A percentile compares a stretch with the other conserved stretches of the same genome.
Evolutionary conservation across 164 flowering plant species (phyloP).

Genomic region (Nelumbo lutea): DNA sequence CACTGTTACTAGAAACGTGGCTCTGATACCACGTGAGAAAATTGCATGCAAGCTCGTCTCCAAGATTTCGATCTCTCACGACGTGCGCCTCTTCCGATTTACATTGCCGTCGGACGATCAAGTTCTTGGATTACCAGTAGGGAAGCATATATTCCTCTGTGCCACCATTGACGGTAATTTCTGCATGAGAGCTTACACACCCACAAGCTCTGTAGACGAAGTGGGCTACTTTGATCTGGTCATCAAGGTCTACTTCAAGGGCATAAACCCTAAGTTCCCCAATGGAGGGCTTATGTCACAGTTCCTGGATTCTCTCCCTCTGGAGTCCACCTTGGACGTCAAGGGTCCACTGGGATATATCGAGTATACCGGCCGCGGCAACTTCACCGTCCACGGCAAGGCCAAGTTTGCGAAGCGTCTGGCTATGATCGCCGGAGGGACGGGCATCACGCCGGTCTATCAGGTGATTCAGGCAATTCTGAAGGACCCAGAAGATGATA

Average conservation of each 20-base stretch:
- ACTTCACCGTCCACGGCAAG: conserved; percentile 62
- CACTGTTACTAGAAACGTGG: conserved; percentile 21
- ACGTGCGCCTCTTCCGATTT: conserved; percentile 66
- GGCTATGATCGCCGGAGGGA: conserved; percentile 93
- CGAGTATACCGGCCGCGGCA: conserved; percentile 71
- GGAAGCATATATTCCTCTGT: conserved; percentile 84
- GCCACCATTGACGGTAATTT: conserved; percentile 63
- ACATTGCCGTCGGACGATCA: conserved; percentile 66
- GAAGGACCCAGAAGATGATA: conserved; percentile 77
- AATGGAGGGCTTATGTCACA: conserved; percentile 89
- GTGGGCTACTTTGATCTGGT: conserved; percentile 76
- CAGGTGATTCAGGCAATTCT: conserved; percentile 81
- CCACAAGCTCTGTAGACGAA: conserved; percentile 56
- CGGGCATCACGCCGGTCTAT: conserved; percentile 92
- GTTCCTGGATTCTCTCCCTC: conserved; percentile 52
- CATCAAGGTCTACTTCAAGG: conserved; percentile 73
- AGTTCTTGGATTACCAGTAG: conserved; percentile 74
- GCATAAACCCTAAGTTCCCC: conserved; percentile 69
- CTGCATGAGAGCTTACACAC: conserved; percentile 92
- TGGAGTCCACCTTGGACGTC: conserved; percentile 53
- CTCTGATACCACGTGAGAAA: conserved; percentile 60
- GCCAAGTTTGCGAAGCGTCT: conserved; percentile 62
- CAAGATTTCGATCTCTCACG: conserved; percentile 60
- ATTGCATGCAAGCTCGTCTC: conserved; percentile 60
- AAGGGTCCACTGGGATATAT: conserved; percentile 96